Conservation (phyloP, 2,329 filamentous ascomycete genomes). For the Magnaporthales sp. region DNA sequence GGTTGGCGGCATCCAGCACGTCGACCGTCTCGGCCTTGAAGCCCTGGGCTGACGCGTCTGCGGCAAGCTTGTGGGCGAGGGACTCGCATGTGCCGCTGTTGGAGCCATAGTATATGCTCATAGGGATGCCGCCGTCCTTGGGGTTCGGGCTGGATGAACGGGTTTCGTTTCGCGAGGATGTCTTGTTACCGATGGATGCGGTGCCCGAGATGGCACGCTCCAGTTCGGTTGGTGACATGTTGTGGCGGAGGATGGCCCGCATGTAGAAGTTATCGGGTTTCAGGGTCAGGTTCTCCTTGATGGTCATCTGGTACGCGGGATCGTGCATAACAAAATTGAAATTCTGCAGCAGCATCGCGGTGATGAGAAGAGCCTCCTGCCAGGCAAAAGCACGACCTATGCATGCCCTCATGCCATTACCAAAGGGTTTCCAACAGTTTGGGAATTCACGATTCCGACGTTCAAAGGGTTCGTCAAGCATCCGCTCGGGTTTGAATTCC, state of each 20-base stretch:
- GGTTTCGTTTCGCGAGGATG: conserved; percentile 4
- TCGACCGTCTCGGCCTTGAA: conserved; percentile 46
- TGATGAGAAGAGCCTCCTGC: conserved; percentile 39
- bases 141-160: conserved; percentile 25
- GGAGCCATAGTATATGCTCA: conserved; percentile 65
- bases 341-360: conserved; percentile 55
- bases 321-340: conserved; percentile 58
- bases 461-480: conserved; percentile 51
- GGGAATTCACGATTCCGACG: conserved; percentile 47
- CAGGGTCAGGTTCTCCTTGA: conserved; percentile 49
- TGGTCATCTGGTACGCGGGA: conserved; percentile 52
- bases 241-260: conserved; percentile 52
- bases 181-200: conserved; percentile 54
- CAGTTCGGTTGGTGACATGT: conserved; percentile 38
- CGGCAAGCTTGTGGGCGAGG: conserved; percentile 54
- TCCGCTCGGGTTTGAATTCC: conserved; percentile 51
- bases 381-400: conserved; percentile 45
- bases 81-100: conserved; percentile 70
- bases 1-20: conserved; percentile 52
- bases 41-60: conserved; percentile 50
- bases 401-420: conserved; percentile 41
- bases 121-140: conserved; percentile 30
- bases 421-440: conserved; percentile 42
- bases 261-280: conserved; percentile 59
- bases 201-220: conserved; percentile 35